Percentiles rank a stretch among this genome's conserved stretches.
Evolutionary conservation across 2,329 filamentous ascomycete genomes (phyloP).

Genomic region (Aspergillus uvarum): DNA sequence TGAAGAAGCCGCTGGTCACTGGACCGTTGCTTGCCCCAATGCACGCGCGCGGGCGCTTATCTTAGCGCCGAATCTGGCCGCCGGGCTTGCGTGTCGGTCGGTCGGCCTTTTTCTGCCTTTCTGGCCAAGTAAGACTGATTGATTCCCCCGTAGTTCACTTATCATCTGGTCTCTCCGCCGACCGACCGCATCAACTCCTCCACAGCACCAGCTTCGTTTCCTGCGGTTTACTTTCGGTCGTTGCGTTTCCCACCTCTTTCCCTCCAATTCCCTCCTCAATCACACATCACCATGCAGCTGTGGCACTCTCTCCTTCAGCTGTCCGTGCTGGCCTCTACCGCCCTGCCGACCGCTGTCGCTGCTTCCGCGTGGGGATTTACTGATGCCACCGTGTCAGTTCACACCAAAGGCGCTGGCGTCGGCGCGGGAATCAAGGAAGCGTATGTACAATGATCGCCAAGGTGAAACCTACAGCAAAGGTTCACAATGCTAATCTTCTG

Average conservation of each 20-base stretch:
- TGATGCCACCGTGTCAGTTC: conserved; percentile 62
- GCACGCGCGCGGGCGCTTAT: conserved; percentile 21
- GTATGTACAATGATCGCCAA: conserved; percentile 36
- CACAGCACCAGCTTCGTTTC: conserved; percentile 6
- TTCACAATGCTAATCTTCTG: background rate
- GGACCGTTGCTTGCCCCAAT: conserved; percentile 31
- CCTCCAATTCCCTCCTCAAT: no score
- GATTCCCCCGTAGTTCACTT: background rate
- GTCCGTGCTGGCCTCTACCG: conserved; percentile 37
- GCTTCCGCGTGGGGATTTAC: conserved; percentile 61
- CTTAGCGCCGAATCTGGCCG: conserved; percentile 19
- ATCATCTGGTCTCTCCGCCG: conserved; percentile 9
- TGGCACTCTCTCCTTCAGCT: conserved; percentile 37
- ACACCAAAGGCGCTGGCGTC: conserved; percentile 59
- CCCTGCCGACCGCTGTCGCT: conserved; percentile 40
- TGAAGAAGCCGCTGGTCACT: conserved; percentile 22
- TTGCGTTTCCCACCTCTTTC: background rate
- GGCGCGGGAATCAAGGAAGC: conserved; percentile 56
- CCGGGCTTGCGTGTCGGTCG: no score
- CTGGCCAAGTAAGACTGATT: background rate
- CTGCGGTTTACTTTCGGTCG: background rate
- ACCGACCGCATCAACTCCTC: conserved; percentile 16
- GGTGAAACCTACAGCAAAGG: background rate
- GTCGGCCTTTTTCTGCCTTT: background rate
- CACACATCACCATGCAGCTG: conserved; percentile 36